phyloP scores from a whole-genome alignment of 2,329 filamentous ascomycete species.

The Cephalotrichum gorgonifer region DNA sequence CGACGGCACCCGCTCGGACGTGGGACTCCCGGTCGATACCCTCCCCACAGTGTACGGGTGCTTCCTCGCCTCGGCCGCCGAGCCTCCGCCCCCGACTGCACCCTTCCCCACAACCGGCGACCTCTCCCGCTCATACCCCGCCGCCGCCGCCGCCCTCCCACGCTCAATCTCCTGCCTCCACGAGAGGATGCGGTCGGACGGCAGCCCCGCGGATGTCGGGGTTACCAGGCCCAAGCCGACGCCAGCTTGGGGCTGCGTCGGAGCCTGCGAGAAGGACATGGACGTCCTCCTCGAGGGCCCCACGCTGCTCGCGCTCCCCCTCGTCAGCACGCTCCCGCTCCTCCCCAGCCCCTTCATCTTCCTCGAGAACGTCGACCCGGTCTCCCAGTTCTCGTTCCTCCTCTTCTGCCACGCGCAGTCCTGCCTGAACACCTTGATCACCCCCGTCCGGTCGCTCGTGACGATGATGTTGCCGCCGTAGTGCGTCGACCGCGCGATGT shows the following conservation, averaged over 20 bases:
- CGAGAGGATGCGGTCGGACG: constrained; percentile 67
- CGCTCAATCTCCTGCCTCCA: constrained; percentile 66
- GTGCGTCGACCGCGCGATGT: constrained; percentile 67
- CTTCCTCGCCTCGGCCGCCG: constrained; percentile 34
- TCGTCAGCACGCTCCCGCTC: constrained; percentile 45
- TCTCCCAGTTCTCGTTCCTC: constrained; percentile 66
- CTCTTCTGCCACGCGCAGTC: constrained; percentile 83
- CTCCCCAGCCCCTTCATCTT: constrained; percentile 51
- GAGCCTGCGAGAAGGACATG: constrained; percentile 26
- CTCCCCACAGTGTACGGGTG: constrained; percentile 26
- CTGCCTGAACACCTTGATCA: constrained; percentile 90
- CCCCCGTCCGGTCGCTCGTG: constrained; percentile 77
- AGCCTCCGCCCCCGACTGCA: constrained; percentile 23
- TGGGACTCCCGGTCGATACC: constrained; percentile 32
- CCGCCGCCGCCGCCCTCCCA: constrained; percentile 9
- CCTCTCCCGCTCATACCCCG: constrained; percentile 24
- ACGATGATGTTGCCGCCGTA: constrained; percentile 80
- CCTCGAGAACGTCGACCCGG: constrained; percentile 64
- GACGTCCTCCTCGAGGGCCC: constrained; percentile 43
- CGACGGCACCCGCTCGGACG: constrained; percentile 17
- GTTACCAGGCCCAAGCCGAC: too few relatives aligned
- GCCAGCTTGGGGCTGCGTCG: too few relatives aligned
- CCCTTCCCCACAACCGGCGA: constrained; percentile 14
- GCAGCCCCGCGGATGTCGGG: background rate
- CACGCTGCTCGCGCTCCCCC: constrained; percentile 36